phyloP scores from a whole-genome alignment of 1,139 yeast species.

The Arxiozyma slooffiae region DNA sequence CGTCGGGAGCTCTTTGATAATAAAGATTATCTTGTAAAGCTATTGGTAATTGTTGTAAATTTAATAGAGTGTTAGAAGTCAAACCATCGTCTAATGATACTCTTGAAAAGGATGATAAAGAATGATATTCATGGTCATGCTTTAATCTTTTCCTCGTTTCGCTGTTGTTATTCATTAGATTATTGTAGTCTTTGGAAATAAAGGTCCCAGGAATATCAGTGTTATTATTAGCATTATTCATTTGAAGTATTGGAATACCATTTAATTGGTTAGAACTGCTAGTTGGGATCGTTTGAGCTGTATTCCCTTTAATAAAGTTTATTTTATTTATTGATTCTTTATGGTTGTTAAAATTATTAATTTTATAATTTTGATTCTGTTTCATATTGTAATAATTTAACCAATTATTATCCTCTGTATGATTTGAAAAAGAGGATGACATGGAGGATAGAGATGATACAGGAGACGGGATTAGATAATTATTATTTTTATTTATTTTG shows the following conservation, averaged over 20 bases:
- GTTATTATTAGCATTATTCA: background rate
- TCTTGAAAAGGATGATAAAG: background rate
- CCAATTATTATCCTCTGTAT: slow-evolving; percentile 6
- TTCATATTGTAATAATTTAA: background rate
- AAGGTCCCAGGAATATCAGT: background rate
- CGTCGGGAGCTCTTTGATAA: background rate
- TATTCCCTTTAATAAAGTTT: background rate
- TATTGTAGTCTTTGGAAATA: background rate
- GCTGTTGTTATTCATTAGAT: background rate
- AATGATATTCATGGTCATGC: background rate
- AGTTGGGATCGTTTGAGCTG: background rate
- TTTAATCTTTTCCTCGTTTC: slow-evolving; percentile 2
- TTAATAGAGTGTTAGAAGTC: background rate
- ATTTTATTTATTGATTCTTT: background rate
- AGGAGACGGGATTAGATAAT: slow-evolving; percentile 7
- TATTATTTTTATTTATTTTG: background rate
- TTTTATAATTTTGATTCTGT: background rate
- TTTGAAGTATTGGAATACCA: background rate
- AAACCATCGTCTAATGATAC: background rate
- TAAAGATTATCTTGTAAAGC: background rate
- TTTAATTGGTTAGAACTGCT: background rate
- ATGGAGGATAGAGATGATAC: background rate
- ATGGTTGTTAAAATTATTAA: background rate
- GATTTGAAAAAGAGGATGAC: background rate
- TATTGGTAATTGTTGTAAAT: background rate